A percentile compares a stretch with the other conserved stretches of the same genome.
Conservation (phyloP, 306 rosid species). For the Prunus armeniaca region DNA sequence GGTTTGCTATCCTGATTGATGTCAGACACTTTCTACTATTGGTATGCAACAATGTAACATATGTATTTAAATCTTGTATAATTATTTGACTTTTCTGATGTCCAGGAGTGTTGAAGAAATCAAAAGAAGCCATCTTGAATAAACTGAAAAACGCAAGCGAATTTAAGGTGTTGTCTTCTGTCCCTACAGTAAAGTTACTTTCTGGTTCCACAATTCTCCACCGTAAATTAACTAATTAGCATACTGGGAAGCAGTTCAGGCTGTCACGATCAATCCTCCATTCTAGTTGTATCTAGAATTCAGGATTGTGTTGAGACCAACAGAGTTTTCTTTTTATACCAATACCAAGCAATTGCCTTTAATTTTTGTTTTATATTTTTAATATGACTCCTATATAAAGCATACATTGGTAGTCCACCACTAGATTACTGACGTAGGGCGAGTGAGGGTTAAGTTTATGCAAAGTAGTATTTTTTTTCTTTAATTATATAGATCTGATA, state of each 20-base stretch:
- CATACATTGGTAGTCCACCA: background rate
- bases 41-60: background rate
- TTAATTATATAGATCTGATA: background rate
- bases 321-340: background rate
- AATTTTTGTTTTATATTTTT: background rate
- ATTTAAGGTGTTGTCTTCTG: slow-evolving; percentile 45
- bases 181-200: background rate
- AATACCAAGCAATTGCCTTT: background rate
- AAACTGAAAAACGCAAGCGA: slow-evolving; percentile 41
- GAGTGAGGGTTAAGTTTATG: background rate
- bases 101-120: slow-evolving; percentile 73
- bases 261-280: background rate
- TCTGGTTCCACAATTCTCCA: background rate
- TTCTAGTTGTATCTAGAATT: background rate
- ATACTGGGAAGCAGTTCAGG: background rate
- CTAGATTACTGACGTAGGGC: background rate
- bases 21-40: slow-evolving; percentile 16
- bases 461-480: background rate
- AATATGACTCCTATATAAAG: background rate
- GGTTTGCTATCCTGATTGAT: slow-evolving; percentile 13
- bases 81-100: slow-evolving; percentile 16
- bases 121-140: slow-evolving; percentile 53
- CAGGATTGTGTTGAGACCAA: background rate
- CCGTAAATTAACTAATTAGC: background rate
- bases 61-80: background rate